Evolutionary conservation across 305 asterid species (phyloP).

Genomic region (Vinca major): DNA sequence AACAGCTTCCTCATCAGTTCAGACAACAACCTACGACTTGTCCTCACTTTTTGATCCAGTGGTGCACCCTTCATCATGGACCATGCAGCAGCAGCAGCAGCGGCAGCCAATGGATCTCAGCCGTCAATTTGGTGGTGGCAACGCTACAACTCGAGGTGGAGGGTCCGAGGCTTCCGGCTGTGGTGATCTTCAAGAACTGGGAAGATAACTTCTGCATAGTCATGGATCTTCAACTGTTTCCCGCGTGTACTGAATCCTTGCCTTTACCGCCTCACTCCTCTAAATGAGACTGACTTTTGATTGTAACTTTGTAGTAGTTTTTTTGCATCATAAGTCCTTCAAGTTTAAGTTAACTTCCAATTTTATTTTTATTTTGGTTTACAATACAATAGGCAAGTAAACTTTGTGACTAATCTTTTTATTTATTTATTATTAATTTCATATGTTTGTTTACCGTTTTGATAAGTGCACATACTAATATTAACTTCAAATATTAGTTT

Average conservation of each 20-base stretch:
- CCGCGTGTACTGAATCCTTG: constrained; percentile 12
- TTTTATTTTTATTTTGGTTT: not conserved
- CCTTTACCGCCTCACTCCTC: constrained; percentile 18
- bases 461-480: too few species aligned
- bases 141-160: constrained; percentile 11
- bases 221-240: constrained; percentile 13
- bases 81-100: constrained; percentile 11
- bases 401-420: constrained; percentile 3
- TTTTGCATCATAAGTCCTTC: not conserved
- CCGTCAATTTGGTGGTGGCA: constrained; percentile 28
- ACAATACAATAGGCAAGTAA: constrained; percentile 7
- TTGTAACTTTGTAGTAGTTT: not conserved
- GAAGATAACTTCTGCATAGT: constrained; percentile 17
- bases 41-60: constrained; percentile 58
- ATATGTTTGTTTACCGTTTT: not conserved
- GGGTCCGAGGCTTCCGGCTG: not conserved
- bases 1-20: constrained; percentile 23
- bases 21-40: constrained; percentile 47
- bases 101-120: constrained; percentile 42
- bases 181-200: constrained; percentile 24
- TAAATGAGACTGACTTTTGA: not conserved
- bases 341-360: not conserved
- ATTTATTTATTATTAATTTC: not conserved
- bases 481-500: too few species aligned
- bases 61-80: constrained; percentile 47